Evolutionary conservation across 352 stramenopile genomes (phyloP).

Genomic region (Globisporangium paddicum): DNA sequence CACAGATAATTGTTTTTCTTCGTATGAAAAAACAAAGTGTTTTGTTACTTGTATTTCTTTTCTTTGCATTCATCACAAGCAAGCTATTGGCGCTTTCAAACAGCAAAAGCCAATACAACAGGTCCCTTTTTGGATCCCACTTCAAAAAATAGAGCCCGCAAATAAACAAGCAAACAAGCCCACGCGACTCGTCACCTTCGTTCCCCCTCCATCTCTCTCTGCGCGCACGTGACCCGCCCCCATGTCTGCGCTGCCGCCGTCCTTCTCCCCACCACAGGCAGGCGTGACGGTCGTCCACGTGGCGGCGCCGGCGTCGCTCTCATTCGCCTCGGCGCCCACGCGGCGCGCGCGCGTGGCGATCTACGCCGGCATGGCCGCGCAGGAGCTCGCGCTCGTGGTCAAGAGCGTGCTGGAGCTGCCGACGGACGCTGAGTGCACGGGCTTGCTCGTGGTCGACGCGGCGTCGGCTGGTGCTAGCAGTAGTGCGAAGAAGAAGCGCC

Average conservation of each 20-base stretch:
- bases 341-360: conserved; percentile 28
- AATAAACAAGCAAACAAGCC: too few species aligned
- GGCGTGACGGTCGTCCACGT: conserved; percentile 7
- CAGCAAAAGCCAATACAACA: too few species aligned
- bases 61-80: too few species aligned
- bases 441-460: conserved; percentile 29
- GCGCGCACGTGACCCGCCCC: too few species aligned
- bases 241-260: background rate
- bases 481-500: conserved; percentile 5
- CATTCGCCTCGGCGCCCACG: background rate
- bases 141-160: too few species aligned
- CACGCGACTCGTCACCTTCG: too few species aligned
- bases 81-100: too few species aligned
- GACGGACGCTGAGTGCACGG: conserved; percentile 15
- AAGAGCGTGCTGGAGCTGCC: conserved; percentile 25
- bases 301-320: conserved; percentile 2
- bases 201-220: too few species aligned
- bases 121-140: too few species aligned
- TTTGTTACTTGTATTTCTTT: too few species aligned
- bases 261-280: background rate
- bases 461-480: background rate
- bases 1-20: too few species aligned
- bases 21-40: too few species aligned
- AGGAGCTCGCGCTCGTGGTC: conserved; percentile 45
- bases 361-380: conserved; percentile 40